Evolutionary conservation across 768 basidiomycete species (phyloP), one percentile per base, ranked within the genome.

Genomic region (Polyporus arcularius): DNA sequence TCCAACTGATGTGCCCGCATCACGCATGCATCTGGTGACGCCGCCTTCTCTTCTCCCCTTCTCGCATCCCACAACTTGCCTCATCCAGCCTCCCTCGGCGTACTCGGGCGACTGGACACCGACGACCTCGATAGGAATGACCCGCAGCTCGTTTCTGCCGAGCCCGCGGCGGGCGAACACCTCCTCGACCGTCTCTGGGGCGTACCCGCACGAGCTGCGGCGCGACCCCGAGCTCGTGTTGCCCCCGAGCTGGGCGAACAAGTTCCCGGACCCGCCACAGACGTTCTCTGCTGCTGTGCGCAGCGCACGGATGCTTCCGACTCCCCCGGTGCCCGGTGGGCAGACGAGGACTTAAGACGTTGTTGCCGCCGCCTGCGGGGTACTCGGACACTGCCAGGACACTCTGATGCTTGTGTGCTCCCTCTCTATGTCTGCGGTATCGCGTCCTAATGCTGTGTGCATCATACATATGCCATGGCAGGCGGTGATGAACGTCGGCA

Each of bases 171-270:
- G 62, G 48, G 57, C 62, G n/a, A 48, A 63, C 51, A 63, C 62
- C 10, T 46, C 62, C 18, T 63, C 62, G 53, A 63, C 62, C 32
- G 30, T 40, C 32, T 58, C 57, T 10, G 62, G 62, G 21, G 62
- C 62, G 49, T 63, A 58, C 42, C 62, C 62, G n/a, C 18, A 28
- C 40, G 57, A 63, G 53, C 62, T 63, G n/a, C 62, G 62, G 48
- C 62, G 38, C 48, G 49, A 63, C 38, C 62, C 62, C 15, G 53
- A 58, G 47, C 53, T 63, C 10, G n/a, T 40, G 26, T 48, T 57
- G 28, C 53, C 61, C 18, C 61, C 43, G 18, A 63, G 32, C 52
- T 62, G 61, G 61, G 46, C 61, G 40, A 16, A 46, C 38, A 52
- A 53, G 38, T 63, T 58, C 53, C 62, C 62, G 16, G 39, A 31